Conservation (phyloP, 192 early-diverging fungal genomes). For the Coemansia aciculifera region DNA sequence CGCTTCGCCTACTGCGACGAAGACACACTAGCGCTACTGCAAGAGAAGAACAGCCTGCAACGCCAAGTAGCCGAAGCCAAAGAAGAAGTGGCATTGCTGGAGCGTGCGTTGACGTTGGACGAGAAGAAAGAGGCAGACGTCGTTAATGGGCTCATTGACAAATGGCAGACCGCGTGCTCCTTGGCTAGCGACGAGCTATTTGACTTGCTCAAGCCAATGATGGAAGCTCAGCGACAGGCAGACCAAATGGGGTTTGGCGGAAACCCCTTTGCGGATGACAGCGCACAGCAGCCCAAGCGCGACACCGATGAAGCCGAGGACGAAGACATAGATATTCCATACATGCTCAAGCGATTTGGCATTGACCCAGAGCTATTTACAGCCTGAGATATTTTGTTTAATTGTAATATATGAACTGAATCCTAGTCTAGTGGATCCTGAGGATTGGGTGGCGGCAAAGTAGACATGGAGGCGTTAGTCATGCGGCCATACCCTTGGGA, state of each 20-base stretch:
- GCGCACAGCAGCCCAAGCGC: neutral
- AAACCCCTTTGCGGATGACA: neutral
- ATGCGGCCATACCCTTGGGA: constrained; percentile 24
- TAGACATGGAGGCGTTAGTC: constrained; percentile 29
- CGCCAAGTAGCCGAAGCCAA: constrained; percentile 16
- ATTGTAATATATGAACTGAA: neutral
- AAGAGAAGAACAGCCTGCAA: constrained; percentile 26
- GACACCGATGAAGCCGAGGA: neutral
- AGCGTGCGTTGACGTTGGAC: constrained; percentile 26
- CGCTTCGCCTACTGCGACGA: constrained; percentile 13
- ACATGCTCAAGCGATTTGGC: constrained; percentile 41
- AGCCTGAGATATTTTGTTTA: neutral
- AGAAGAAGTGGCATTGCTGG: constrained; percentile 27
- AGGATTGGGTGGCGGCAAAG: constrained; percentile 37
- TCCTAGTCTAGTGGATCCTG: constrained; percentile 39
- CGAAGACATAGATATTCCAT: constrained; percentile 21
- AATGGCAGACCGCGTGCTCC: constrained; percentile 45
- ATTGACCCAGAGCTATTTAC: constrained; percentile 40
- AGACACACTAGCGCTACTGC: constrained; percentile 12
- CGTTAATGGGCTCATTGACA: constrained; percentile 30
- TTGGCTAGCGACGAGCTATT: constrained; percentile 43
- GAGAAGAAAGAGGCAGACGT: constrained; percentile 24
- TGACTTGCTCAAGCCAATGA: constrained; percentile 37
- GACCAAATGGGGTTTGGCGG: constrained; percentile 14
- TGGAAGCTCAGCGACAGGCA: constrained; percentile 35